A percentile compares a stretch with the other conserved stretches of the same genome.
Evolutionary conservation across 192 early-diverging fungal genomes (phyloP).

Genomic region (Backusella circina): DNA sequence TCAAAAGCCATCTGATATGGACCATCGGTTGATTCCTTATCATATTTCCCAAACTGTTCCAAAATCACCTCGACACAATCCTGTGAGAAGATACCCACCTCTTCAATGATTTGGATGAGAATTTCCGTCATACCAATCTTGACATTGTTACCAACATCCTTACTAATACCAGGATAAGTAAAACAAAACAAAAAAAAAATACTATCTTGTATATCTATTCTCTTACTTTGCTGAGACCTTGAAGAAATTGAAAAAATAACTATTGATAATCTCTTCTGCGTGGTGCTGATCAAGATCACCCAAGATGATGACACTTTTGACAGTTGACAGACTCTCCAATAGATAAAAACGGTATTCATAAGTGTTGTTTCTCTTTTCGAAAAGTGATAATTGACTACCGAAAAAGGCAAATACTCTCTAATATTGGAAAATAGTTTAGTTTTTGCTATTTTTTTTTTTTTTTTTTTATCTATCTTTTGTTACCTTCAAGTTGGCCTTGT

Average conservation of each 20-base stretch:
- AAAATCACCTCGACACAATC: slow-evolving; percentile 88
- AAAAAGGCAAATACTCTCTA: slow-evolving; percentile 84
- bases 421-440: not conserved
- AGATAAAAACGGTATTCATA: slow-evolving; percentile 78
- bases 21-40: slow-evolving; percentile 61
- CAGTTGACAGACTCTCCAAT: slow-evolving; percentile 83
- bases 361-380: slow-evolving; percentile 56
- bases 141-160: slow-evolving; percentile 71
- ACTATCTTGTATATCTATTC: not conserved
- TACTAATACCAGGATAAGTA: slow-evolving; percentile 26
- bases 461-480: not conserved
- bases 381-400: slow-evolving; percentile 68
- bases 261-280: slow-evolving; percentile 68
- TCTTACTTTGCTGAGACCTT: slow-evolving; percentile 25
- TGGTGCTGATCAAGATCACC: slow-evolving; percentile 63
- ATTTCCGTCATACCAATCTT: slow-evolving; percentile 79
- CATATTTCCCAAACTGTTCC: slow-evolving; percentile 66
- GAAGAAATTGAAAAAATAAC: slow-evolving; percentile 73
- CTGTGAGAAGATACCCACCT: slow-evolving; percentile 60
- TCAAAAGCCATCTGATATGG: slow-evolving; percentile 79
- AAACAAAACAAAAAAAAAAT: not conserved
- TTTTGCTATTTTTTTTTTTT: not conserved
- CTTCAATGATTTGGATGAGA: slow-evolving; percentile 79
- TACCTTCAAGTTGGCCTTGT: slow-evolving; percentile 69
- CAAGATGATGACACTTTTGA: slow-evolving; percentile 79